Evolutionary conservation across 192 early-diverging fungal genomes (phyloP), one percentile per base, ranked within the genome.

Genomic region (Physocladia obscura): DNA sequence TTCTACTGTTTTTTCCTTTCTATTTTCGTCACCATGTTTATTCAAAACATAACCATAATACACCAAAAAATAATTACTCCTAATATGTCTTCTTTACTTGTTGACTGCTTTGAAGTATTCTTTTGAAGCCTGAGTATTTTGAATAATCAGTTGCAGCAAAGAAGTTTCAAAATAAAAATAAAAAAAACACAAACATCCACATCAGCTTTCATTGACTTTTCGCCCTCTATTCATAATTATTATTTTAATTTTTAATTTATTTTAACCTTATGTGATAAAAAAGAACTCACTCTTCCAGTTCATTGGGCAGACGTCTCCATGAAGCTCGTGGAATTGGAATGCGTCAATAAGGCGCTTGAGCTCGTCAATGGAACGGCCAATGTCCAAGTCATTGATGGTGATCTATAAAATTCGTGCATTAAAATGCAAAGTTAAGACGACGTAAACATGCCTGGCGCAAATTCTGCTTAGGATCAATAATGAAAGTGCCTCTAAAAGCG

Each of bases 281-380:
- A 55, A 68, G 5, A 36, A 64, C 19, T 67, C 77, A 60, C 80
- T 83, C 70, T 78, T 77, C 81, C 81, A 87, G 73, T 74, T 74
- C 37, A 76, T 78, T 8, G 86, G 86, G 76, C 86, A 88, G 2
- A 88, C 87, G 50, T 74, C 87, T 31, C 88, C 88, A 61, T 89
- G 88, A 47, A 80, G 57, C 62, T 88, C 88, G 52, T 79, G 71
- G 52, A 72, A 72, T 63, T 88, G 82, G 51, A 84, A 76, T 17
- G 84, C 88, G 62, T 89, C 87, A 35, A 89, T 62, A 22, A 89
- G 74, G 74, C 88, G 77, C 56, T 70, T 60, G 5, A 70, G 15
- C 71, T 89, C 88, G 57, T 89, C 88, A n/a, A 90, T 82, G 54
- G 67, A 83, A 27, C 88, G 76, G 29, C 88, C 88, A 61, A 89